phyloP scores from a whole-genome alignment of 768 basidiomycete species.

The Russula abietina region DNA sequence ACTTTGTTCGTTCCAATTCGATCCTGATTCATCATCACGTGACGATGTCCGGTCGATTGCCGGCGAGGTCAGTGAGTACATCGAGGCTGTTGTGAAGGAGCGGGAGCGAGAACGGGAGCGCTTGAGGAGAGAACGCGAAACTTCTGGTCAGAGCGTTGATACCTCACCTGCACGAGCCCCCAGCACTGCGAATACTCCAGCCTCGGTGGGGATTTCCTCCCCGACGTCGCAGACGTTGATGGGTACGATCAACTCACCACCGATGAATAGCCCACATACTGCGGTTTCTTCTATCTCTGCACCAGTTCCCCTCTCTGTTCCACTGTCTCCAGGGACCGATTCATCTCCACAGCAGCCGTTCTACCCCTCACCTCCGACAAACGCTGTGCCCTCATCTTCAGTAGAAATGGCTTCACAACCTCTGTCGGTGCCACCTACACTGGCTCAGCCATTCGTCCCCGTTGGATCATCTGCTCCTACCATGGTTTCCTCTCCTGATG shows the following conservation, averaged over 20 bases:
- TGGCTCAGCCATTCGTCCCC: slow-evolving; percentile 7
- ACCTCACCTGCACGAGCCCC: slow-evolving; percentile 14
- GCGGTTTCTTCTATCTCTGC: slow-evolving; percentile 10
- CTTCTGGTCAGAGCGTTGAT: slow-evolving; percentile 26
- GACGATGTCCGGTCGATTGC: slow-evolving; percentile 48
- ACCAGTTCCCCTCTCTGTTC: slow-evolving; percentile 25
- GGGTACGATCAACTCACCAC: slow-evolving; percentile 16
- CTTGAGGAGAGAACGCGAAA: slow-evolving; percentile 60
- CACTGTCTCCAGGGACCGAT: slow-evolving; percentile 28
- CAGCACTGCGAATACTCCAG: slow-evolving; percentile 20
- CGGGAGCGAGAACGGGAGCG: slow-evolving; percentile 73
- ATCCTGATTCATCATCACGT: slow-evolving; percentile 28
- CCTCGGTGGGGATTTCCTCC: slow-evolving; percentile 12
- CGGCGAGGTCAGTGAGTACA: slow-evolving; percentile 58
- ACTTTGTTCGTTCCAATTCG: slow-evolving; percentile 48
- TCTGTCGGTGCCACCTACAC: slow-evolving; percentile 1
- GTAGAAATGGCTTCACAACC: slow-evolving; percentile 3
- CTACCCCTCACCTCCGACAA: slow-evolving; percentile 58
- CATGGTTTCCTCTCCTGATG: slow-evolving; percentile 13
- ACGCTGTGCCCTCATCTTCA: slow-evolving; percentile 24
- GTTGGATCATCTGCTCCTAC: slow-evolving; percentile 4
- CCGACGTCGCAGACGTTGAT: slow-evolving; percentile 16
- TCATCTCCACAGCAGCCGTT: slow-evolving; percentile 33
- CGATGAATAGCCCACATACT: slow-evolving; percentile 3
- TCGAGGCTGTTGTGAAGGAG: slow-evolving; percentile 70